phyloP scores from a whole-genome alignment of 2,329 filamentous ascomycete genomes.

The Scortechinia acanthostroma region DNA sequence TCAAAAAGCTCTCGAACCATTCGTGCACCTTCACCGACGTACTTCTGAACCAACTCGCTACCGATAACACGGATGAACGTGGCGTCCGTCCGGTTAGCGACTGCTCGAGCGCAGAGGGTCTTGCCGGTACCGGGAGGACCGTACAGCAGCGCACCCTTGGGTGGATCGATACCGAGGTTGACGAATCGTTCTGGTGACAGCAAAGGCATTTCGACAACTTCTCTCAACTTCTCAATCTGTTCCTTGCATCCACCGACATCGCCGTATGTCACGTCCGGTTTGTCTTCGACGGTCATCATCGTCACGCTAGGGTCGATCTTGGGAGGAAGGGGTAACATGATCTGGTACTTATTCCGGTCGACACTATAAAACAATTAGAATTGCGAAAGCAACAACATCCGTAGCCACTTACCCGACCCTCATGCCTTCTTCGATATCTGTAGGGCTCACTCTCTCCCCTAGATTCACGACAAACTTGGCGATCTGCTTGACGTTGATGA shows the following conservation, averaged over 20 bases:
- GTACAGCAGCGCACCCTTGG: constrained; percentile 93
- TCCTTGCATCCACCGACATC: constrained; percentile 99
- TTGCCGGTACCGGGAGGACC: constrained; percentile 98
- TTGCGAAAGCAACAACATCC: not conserved
- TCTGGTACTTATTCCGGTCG: constrained; percentile 98
- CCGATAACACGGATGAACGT: constrained; percentile 99
- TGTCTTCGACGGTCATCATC: constrained; percentile 99
- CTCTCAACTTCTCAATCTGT: constrained; percentile 96
- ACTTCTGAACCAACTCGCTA: constrained; percentile 96
- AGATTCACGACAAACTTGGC: constrained; percentile 98
- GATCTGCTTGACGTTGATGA: constrained; percentile 99
- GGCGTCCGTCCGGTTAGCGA: constrained; percentile 94
- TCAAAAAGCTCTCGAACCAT: constrained; percentile 99
- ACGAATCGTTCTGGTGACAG: constrained; percentile 95
- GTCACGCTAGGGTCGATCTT: constrained; percentile 99
- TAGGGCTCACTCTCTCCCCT: constrained; percentile 90
- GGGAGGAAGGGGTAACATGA: constrained; percentile 86
- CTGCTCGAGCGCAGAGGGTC: constrained; percentile 92
- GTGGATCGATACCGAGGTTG: constrained; percentile 96
- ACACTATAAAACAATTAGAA: too few relatives aligned
- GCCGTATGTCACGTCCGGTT: constrained; percentile 97
- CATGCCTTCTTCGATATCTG: constrained; percentile 99
- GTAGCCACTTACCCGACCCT: constrained; percentile 67
- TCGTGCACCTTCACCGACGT: constrained; percentile 92
- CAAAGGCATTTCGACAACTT: constrained; percentile 97